Evolutionary conservation across 2,329 filamentous ascomycete genomes (phyloP).

Genomic region (Gnomoniopsis sp.): DNA sequence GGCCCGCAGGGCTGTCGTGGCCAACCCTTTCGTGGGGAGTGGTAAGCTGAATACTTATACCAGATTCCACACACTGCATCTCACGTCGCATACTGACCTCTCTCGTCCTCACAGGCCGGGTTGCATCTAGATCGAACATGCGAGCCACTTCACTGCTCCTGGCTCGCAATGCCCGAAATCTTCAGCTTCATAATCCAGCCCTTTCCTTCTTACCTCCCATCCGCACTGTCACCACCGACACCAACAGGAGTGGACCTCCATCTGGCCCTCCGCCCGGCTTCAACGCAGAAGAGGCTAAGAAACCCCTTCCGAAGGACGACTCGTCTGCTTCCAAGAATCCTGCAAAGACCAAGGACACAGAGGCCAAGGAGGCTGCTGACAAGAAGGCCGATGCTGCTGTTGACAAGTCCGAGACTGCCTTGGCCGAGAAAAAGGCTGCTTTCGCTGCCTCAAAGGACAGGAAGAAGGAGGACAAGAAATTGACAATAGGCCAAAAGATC

Average conservation of each 20-base stretch:
- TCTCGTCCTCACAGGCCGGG: constrained; percentile 34
- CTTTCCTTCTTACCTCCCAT: constrained; percentile 56
- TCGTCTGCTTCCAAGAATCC: constrained; percentile 32
- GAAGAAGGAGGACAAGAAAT: constrained; percentile 69
- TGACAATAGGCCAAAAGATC: constrained; percentile 86
- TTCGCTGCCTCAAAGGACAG: constrained; percentile 57
- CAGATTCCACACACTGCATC: not conserved
- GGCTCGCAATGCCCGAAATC: constrained; percentile 42
- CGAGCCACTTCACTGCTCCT: constrained; percentile 45
- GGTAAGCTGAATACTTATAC: constrained; percentile 33
- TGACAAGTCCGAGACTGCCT: constrained; percentile 35
- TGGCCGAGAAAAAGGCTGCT: constrained; percentile 62
- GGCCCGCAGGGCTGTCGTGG: constrained; percentile 51
- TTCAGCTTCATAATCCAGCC: constrained; percentile 44
- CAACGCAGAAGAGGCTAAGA: constrained; percentile 85
- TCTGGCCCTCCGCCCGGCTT: constrained; percentile 82
- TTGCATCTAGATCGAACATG: constrained; percentile 41
- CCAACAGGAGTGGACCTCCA: constrained; percentile 45
- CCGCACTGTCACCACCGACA: constrained; percentile 56
- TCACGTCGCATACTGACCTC: constrained; percentile 24
- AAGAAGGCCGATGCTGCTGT: constrained; percentile 21
- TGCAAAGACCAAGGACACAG: constrained; percentile 29
- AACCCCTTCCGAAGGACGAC: constrained; percentile 64
- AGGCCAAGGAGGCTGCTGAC: constrained; percentile 27
- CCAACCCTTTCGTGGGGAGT: constrained; percentile 49